Evolutionary conservation across 2,329 filamentous ascomycete genomes (phyloP), one percentile per base, ranked within the genome.

Genomic region (Niveomyces coronatus): DNA sequence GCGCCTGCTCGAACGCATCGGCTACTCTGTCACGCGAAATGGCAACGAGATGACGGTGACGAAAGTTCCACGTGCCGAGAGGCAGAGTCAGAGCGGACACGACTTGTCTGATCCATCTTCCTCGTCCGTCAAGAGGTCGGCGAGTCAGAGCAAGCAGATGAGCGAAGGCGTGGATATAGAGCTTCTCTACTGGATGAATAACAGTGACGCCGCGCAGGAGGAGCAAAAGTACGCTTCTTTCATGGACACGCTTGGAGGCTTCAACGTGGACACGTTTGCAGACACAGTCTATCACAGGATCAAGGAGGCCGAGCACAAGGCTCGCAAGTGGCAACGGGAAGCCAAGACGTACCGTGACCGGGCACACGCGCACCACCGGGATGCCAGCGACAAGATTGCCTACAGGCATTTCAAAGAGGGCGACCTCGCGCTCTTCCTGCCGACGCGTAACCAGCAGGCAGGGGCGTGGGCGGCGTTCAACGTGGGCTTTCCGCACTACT

Each of bases 381-480:
- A 96, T 52, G 79, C 85, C 0, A 85, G 94, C 50, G 85, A 94
- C 49, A 96, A 96, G 66, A 95, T 98, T 53, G 88, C 91, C 3
- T 95, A 91, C 56, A 82, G 82, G 44, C 81, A 89, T 35, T 98
- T 98, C 67, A 96, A 95, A 54, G 88, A 95, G 58, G 89, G 91
- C 7, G 91, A 98, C 53, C 70, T 98, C 11, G 91, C 89, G 10
- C 62, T 98, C 3, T 98, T 98, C 64, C 64, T 98, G 28, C 91
- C 91, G 0, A 98, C 91, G 0, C 74, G 89, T 24, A 96, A 95
- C 55, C 88, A 96, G 60, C 85, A 84, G 26, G 91, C 87, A 4
- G 83, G 89, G 13, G 89, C 91, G 1, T 98, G 91, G 91, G 91
- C 91, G 5, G 91, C 91, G 1, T 98, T 98, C 71, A 98, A 98